These are phyloP conservation scores for Solanum boliviense DNA, from an alignment of 257 asterid genomes.

Conservation along the genomic window DNA sequence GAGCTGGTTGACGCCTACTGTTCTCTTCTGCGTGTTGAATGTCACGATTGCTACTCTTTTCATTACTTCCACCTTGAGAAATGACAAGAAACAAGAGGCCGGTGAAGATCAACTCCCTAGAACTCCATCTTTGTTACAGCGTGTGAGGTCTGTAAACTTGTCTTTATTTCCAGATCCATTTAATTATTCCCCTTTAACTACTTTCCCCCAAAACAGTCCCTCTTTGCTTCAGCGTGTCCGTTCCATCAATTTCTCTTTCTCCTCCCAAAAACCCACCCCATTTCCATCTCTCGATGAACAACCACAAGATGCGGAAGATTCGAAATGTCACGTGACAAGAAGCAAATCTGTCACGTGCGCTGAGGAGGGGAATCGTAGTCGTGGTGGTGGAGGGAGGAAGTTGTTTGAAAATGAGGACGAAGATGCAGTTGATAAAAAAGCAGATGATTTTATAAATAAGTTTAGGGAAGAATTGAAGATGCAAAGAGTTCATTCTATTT, in stretches of 20 bases:
- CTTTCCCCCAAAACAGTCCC: constrained; percentile 10
- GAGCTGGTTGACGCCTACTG: constrained; percentile 82
- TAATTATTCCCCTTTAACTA: not conserved
- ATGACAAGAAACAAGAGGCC: not conserved
- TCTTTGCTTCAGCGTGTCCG: constrained; percentile 60
- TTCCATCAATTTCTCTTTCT: constrained; percentile 32
- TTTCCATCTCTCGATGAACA: not conserved
- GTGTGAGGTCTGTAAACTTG: not conserved
- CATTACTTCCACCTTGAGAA: constrained; percentile 30
- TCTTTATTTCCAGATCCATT: not conserved
- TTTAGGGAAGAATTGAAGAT: constrained; percentile 70
- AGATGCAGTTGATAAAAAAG: constrained; percentile 60
- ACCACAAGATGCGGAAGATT: not conserved
- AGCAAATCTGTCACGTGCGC: not conserved
- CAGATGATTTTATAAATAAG: constrained; percentile 56
- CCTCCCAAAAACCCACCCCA: constrained; percentile 16
- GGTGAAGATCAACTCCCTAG: not conserved
- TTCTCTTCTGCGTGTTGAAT: constrained; percentile 69
- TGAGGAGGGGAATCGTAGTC: constrained; percentile 3
- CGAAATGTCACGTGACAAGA: not conserved
- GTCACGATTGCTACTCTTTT: constrained; percentile 64
- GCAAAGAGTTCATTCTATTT: constrained; percentile 66
- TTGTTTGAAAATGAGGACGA: constrained; percentile 24
- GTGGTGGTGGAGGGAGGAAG: not conserved
- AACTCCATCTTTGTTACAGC: not conserved